Evolutionary conservation across 1,284 basidiomycete genomes (phyloP).

Genomic region (Heimioporus retisporus): DNA sequence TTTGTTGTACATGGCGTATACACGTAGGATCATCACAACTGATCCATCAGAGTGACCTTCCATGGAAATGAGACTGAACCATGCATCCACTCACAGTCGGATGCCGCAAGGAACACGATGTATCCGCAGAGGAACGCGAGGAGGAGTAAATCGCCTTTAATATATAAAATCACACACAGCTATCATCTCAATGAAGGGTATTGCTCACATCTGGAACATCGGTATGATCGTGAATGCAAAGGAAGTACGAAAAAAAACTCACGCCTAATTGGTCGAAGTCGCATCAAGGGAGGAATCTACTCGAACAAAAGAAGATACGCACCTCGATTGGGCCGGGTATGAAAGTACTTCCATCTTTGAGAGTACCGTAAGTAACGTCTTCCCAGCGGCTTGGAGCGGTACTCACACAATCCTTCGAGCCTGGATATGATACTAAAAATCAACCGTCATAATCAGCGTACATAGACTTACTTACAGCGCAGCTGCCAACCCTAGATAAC

Average conservation of each 20-base stretch:
- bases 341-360: slow-evolving; percentile 27
- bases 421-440: slow-evolving; percentile 9
- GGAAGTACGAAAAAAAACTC: slow-evolving; percentile 4
- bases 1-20: slow-evolving; percentile 36
- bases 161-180: background rate
- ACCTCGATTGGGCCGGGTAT: slow-evolving; percentile 28
- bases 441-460: background rate
- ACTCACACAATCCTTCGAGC: slow-evolving; percentile 23
- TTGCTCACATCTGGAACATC: slow-evolving; percentile 30
- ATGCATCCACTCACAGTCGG: slow-evolving; percentile 28
- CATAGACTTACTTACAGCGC: slow-evolving; percentile 28
- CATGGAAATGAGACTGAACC: background rate
- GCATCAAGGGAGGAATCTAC: background rate
- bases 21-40: slow-evolving; percentile 39
- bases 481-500: slow-evolving; percentile 26
- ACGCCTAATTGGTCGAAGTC: slow-evolving; percentile 19
- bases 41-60: background rate
- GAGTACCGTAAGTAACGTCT: slow-evolving; percentile 2
- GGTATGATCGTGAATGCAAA: background rate
- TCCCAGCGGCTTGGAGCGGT: background rate
- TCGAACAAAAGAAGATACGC: background rate
- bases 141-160: slow-evolving; percentile 23
- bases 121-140: slow-evolving; percentile 15
- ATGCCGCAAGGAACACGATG: slow-evolving; percentile 25
- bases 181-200: background rate